Conservation (phyloP, 805 yeast species). For the Wickerhamiella sorbophila region DNA sequence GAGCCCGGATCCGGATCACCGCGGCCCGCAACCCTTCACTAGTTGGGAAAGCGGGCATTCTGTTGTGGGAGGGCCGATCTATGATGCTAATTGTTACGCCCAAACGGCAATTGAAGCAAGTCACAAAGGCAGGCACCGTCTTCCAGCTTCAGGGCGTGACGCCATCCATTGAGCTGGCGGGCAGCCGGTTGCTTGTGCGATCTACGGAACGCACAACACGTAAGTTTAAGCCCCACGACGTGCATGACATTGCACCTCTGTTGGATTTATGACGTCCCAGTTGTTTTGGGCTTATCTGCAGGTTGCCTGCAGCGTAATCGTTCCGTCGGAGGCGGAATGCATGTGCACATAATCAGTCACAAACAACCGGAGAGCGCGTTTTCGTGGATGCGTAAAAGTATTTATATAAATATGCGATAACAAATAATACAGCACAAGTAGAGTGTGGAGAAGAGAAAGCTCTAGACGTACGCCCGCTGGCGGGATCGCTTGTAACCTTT, state of each 20-base stretch:
- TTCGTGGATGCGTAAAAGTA: too few species aligned
- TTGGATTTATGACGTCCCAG: not conserved
- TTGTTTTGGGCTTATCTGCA: not conserved
- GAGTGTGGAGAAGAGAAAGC: too few species aligned
- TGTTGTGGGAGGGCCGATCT: conserved; percentile 71
- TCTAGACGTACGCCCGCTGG: not conserved
- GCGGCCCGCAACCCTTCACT: conserved; percentile 42
- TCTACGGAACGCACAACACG: conserved; percentile 69
- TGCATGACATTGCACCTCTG: conserved; percentile 36
- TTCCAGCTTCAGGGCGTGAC: conserved; percentile 34
- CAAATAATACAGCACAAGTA: too few species aligned
- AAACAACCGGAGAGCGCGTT: too few species aligned
- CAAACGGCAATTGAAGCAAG: conserved; percentile 28
- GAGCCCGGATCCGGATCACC: conserved; percentile 48
- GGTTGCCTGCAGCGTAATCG: too few species aligned
- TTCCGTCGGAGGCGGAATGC: too few species aligned
- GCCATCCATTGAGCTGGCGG: conserved; percentile 49
- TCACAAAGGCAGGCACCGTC: conserved; percentile 54
- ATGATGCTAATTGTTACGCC: conserved; percentile 49
- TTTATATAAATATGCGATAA: too few species aligned
- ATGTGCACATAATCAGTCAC: too few species aligned
- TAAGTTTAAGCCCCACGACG: conserved; percentile 70
- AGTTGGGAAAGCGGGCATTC: conserved; percentile 58
- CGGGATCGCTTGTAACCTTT: not conserved
- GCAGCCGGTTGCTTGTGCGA: conserved; percentile 63